phyloP scores from a whole-genome alignment of 2,329 filamentous ascomycete species.

The Aureobasidium sp. region DNA sequence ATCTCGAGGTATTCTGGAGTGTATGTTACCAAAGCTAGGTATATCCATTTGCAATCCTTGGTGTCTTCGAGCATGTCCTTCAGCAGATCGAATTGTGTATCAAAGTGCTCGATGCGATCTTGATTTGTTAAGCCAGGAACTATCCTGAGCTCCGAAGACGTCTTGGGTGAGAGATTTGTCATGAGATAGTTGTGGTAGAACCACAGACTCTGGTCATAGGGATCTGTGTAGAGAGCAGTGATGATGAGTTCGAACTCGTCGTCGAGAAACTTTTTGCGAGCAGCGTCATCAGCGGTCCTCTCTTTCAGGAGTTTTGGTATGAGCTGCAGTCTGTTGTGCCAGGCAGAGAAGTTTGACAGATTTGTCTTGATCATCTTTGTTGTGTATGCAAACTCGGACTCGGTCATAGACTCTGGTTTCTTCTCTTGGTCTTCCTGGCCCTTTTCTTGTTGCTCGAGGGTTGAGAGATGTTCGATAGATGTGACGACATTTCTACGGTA shows the following conservation, averaged over 20 bases:
- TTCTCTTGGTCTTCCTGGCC: background rate
- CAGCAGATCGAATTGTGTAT: constrained; percentile 64
- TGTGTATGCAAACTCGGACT: constrained; percentile 82
- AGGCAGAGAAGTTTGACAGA: constrained; percentile 93
- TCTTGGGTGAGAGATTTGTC: constrained; percentile 50
- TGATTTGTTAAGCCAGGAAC: constrained; percentile 51
- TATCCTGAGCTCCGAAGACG: constrained; percentile 48
- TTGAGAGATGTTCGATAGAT: constrained; percentile 55
- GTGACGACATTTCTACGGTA: constrained; percentile 74
- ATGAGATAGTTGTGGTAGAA: constrained; percentile 91
- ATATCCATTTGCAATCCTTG: constrained; percentile 76
- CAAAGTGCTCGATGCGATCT: constrained; percentile 58
- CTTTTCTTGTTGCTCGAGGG: constrained; percentile 23
- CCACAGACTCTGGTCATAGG: constrained; percentile 93
- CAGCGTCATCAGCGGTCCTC: constrained; percentile 52
- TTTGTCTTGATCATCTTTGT: constrained; percentile 78
- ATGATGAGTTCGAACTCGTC: constrained; percentile 69
- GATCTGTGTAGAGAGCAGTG: constrained; percentile 74
- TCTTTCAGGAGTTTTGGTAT: constrained; percentile 69
- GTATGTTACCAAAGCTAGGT: constrained; percentile 75
- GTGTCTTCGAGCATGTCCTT: constrained; percentile 58
- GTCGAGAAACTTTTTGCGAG: constrained; percentile 62
- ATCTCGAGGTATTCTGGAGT: constrained; percentile 51
- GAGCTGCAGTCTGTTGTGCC: constrained; percentile 82
- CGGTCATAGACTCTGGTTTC: constrained; percentile 50